Evolutionary conservation across 1,284 basidiomycete species (phyloP).

Genomic region (Cutaneotrichosporon dermatis): DNA sequence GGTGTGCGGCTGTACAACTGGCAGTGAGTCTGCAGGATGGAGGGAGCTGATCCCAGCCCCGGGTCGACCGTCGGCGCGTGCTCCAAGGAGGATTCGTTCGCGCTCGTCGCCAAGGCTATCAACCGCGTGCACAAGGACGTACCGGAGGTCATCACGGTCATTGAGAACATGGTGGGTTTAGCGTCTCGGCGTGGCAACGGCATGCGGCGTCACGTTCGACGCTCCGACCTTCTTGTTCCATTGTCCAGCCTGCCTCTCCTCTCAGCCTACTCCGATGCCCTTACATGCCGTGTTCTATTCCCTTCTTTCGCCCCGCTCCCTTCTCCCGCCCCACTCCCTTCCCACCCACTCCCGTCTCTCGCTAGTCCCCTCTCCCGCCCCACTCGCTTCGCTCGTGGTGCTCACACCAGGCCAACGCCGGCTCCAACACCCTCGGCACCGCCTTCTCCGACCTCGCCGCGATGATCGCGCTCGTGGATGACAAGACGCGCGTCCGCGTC

Average conservation of each 20-base stretch:
- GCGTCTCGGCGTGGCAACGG: neutral
- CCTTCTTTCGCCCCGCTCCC: too few species aligned
- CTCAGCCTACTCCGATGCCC: too few species aligned
- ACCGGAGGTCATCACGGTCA: slow-evolving; percentile 59
- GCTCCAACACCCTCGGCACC: slow-evolving; percentile 68
- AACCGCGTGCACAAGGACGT: slow-evolving; percentile 72
- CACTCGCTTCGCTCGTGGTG: neutral
- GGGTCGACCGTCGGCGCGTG: slow-evolving; percentile 71
- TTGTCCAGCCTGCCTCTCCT: too few species aligned
- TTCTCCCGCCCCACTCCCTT: neutral
- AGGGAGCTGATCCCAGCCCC: slow-evolving; percentile 54
- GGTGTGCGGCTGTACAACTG: slow-evolving; percentile 76
- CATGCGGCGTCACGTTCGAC: too few species aligned
- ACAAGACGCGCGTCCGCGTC: slow-evolving; percentile 71
- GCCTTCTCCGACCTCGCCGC: slow-evolving; percentile 63
- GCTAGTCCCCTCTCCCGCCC: too few species aligned
- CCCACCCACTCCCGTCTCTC: neutral
- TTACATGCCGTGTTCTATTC: too few species aligned
- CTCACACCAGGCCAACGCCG: slow-evolving; percentile 63
- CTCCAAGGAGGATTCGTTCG: slow-evolving; percentile 60
- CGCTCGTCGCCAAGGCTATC: slow-evolving; percentile 66
- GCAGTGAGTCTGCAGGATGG: slow-evolving; percentile 57
- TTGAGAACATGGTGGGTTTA: slow-evolving; percentile 74
- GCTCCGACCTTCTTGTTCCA: too few species aligned
- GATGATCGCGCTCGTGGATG: slow-evolving; percentile 68